phyloP scores from a whole-genome alignment of 345 rosid genomes.

The Eucalyptus polybractea region DNA sequence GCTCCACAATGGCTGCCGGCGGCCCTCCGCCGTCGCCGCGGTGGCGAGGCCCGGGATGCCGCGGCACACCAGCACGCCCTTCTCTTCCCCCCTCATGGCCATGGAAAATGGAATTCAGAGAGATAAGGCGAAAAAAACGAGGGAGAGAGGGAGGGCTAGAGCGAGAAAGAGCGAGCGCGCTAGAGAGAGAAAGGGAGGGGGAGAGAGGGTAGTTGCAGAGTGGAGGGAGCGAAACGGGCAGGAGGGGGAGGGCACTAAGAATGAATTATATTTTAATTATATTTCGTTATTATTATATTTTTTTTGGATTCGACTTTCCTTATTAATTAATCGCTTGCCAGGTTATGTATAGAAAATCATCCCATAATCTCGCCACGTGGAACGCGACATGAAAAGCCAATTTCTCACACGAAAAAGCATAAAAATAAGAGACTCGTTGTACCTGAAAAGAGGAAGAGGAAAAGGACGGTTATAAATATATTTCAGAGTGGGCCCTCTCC shows the following conservation, averaged over 20 bases:
- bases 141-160: not conserved
- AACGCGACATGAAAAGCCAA: not conserved
- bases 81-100: conserved; percentile 34
- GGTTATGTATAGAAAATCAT: not conserved
- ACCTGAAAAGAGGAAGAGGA: not conserved
- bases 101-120: not conserved
- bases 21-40: not conserved
- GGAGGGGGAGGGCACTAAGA: not conserved
- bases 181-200: not conserved
- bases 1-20: conserved; percentile 3
- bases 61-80: conserved; percentile 16
- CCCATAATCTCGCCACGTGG: not conserved
- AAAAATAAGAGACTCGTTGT: not conserved
- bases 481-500: not conserved
- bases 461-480: not conserved
- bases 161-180: not conserved
- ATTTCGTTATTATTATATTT: not conserved
- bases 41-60: conserved; percentile 25
- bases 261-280: not conserved
- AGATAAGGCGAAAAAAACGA: not conserved
- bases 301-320: not conserved
- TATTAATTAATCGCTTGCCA: not conserved
- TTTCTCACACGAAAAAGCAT: not conserved
- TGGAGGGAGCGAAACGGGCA: not conserved
- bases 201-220: not conserved